Conservation (phyloP, 176 grass and related monocot genomes). For the Oryza rufipogon region DNA sequence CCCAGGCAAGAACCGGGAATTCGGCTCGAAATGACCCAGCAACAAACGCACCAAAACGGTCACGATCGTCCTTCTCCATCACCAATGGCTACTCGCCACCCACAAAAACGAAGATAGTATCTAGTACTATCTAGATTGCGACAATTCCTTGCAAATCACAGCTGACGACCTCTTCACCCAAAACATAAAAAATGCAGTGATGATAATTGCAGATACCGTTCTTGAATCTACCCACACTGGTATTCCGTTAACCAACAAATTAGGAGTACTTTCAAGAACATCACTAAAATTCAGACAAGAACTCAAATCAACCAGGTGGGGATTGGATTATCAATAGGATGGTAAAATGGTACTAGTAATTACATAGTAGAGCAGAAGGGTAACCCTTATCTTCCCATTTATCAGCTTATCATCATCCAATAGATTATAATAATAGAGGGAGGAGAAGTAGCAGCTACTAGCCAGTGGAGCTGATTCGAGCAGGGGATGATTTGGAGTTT, state of each 20-base stretch:
- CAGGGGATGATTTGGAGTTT: slow-evolving; percentile 3
- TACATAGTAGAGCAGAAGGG: slow-evolving; percentile 16
- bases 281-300: background rate
- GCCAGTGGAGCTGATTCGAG: background rate
- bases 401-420: background rate
- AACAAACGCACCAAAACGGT: background rate
- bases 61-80: background rate
- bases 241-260: background rate
- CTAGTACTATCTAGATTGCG: background rate
- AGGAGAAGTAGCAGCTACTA: too few relatives aligned
- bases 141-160: background rate
- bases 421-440: background rate
- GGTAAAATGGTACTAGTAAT: slow-evolving; percentile 23
- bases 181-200: background rate
- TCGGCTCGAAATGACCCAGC: background rate
- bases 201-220: background rate
- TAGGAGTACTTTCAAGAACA: background rate
- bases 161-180: background rate
- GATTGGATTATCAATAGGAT: background rate
- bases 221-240: too few relatives aligned
- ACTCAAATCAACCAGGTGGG: background rate
- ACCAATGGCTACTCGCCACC: background rate
- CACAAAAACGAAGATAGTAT: background rate
- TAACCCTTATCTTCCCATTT: slow-evolving; percentile 16
- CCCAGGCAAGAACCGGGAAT: background rate